Percentiles rank a stretch among this genome's conserved stretches.
Evolutionary conservation across 257 asterid genomes (phyloP).

Genomic region (Penstemon davidsonii): DNA sequence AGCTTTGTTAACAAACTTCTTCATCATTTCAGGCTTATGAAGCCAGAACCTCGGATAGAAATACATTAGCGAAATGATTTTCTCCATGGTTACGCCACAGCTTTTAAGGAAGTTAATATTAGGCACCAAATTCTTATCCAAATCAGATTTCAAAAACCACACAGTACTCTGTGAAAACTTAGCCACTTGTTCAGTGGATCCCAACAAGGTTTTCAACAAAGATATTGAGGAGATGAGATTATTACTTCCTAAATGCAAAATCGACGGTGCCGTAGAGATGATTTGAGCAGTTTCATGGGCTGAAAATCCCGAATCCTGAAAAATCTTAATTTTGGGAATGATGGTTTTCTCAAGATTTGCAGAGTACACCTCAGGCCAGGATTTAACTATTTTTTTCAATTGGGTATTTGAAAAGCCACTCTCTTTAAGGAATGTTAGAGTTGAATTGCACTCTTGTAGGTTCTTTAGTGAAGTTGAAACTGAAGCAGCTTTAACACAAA

Average conservation of each 20-base stretch:
- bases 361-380: slow-evolving; percentile 23
- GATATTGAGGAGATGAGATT: slow-evolving; percentile 28
- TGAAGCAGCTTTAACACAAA: slow-evolving; percentile 35
- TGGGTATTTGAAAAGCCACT: slow-evolving; percentile 45
- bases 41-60: too few species aligned
- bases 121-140: slow-evolving; percentile 36
- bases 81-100: slow-evolving; percentile 20
- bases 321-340: slow-evolving; percentile 45
- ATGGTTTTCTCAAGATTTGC: slow-evolving; percentile 27
- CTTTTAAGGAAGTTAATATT: slow-evolving; percentile 39
- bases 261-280: slow-evolving; percentile 28
- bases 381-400: slow-evolving; percentile 33
- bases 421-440: slow-evolving; percentile 34
- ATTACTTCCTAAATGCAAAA: slow-evolving; percentile 23
- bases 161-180: slow-evolving; percentile 21
- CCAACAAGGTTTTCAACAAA: slow-evolving; percentile 33
- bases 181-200: slow-evolving; percentile 31
- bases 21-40: too few species aligned
- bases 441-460: slow-evolving; percentile 31
- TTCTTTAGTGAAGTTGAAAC: slow-evolving; percentile 8
- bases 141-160: slow-evolving; percentile 29
- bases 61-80: slow-evolving; percentile 9
- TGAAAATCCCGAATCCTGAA: slow-evolving; percentile 44
- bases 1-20: too few species aligned
- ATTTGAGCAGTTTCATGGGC: slow-evolving; percentile 27